Percentiles rank a stretch among this genome's conserved stretches.
phyloP scores from a whole-genome alignment of 192 early-diverging fungal species.

The Coemansia sp. region DNA sequence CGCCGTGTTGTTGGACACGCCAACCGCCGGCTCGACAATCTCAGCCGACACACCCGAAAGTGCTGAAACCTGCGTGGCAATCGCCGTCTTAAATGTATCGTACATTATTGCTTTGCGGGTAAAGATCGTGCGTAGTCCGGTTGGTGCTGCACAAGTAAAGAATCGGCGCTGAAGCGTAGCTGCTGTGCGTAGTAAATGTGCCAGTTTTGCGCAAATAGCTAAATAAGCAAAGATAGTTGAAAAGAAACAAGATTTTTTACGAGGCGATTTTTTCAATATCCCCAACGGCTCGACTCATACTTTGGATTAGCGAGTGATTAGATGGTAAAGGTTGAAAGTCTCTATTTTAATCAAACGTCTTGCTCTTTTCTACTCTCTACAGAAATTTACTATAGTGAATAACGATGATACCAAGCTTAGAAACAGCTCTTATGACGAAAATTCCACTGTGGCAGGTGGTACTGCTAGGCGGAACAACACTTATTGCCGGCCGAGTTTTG shows the following conservation, averaged over 20 bases:
- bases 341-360: neutral
- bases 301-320: no score
- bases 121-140: neutral
- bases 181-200: slow-evolving; percentile 1
- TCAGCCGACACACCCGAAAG: slow-evolving; percentile 57
- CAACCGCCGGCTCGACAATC: slow-evolving; percentile 59
- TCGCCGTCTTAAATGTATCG: slow-evolving; percentile 67
- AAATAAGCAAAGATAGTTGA: neutral
- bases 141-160: neutral
- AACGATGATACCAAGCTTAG: slow-evolving; percentile 2
- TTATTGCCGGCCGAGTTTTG: slow-evolving; percentile 18
- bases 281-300: no score
- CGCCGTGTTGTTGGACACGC: slow-evolving; percentile 60
- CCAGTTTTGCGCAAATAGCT: neutral
- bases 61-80: slow-evolving; percentile 60
- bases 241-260: no score
- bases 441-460: slow-evolving; percentile 29
- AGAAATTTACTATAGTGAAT: neutral
- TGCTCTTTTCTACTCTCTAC: neutral
- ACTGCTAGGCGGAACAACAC: slow-evolving; percentile 20
- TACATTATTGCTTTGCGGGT: slow-evolving; percentile 33
- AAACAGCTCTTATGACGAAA: slow-evolving; percentile 12
- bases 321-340: neutral
- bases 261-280: no score
- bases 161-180: neutral